Percentiles rank a stretch among this genome's conserved stretches.
Conservation (phyloP, 495 filamentous ascomycete species). For the Podospora bellae-mahoneyi region DNA sequence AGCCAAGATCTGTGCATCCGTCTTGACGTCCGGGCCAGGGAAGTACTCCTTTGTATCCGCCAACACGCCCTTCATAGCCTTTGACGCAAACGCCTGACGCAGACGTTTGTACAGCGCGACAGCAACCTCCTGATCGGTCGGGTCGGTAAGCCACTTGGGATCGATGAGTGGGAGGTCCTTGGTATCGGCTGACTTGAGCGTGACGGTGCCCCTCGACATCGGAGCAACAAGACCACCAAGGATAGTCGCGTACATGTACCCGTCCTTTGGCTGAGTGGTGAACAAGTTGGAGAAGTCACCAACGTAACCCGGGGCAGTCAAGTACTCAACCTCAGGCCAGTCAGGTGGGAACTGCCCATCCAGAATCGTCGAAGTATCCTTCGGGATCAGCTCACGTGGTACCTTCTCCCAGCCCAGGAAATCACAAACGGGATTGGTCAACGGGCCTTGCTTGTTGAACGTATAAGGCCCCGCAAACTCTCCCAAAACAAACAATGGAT, state of each 20-base stretch:
- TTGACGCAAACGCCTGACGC: not conserved
- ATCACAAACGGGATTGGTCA: conserved; percentile 43
- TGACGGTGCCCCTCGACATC: conserved; percentile 53
- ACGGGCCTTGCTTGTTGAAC: conserved; percentile 34
- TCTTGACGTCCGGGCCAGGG: not conserved
- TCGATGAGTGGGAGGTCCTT: conserved; percentile 46
- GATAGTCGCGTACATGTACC: conserved; percentile 38
- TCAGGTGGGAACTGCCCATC: conserved; percentile 43
- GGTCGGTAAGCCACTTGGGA: conserved; percentile 45
- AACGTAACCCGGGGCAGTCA: conserved; percentile 26
- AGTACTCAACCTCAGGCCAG: conserved; percentile 57
- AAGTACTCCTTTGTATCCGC: conserved; percentile 1
- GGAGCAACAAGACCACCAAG: conserved; percentile 40
- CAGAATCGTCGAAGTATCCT: conserved; percentile 27
- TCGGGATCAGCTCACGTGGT: conserved; percentile 26
- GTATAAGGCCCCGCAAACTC: conserved; percentile 27
- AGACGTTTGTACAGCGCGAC: conserved; percentile 44
- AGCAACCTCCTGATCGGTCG: conserved; percentile 43
- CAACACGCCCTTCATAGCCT: not conserved
- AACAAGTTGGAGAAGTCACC: conserved; percentile 27
- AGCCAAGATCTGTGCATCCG: not conserved
- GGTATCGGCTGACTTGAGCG: conserved; percentile 42
- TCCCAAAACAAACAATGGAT: conserved; percentile 29
- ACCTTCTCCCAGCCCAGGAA: conserved; percentile 51
- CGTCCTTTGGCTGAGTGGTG: conserved; percentile 36